These are phyloP conservation scores for Phytopythium mirpurense DNA, from an alignment of 352 stramenopile species.

Conservation along the genomic window DNA sequence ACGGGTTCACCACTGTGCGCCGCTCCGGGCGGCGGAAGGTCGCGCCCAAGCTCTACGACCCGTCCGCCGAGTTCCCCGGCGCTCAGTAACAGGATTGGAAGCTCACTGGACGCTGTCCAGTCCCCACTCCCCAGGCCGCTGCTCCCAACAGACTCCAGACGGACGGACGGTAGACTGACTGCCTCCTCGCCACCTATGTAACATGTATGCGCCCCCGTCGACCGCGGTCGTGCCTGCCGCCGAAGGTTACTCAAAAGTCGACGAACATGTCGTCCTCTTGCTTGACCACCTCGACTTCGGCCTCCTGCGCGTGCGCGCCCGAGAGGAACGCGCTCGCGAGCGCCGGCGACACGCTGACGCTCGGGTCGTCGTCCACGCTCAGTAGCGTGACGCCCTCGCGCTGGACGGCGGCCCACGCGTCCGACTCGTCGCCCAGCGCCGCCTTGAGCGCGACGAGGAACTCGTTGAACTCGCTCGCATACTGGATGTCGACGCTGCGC, in stretches of 20 bases:
- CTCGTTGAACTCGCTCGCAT: conserved; percentile 68
- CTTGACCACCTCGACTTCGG: no score
- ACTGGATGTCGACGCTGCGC: conserved; percentile 65
- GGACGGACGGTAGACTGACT: no score
- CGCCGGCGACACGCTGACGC: conserved; percentile 30
- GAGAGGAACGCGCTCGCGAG: conserved; percentile 58
- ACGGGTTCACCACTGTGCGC: conserved; percentile 72
- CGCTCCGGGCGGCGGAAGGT: conserved; percentile 62
- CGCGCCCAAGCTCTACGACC: conserved; percentile 72
- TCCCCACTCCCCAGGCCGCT: no score
- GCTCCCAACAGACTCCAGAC: no score
- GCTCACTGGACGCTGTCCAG: no score
- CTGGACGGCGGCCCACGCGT: conserved; percentile 47
- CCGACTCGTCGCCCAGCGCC: conserved; percentile 32
- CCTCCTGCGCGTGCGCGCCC: conserved; percentile 45
- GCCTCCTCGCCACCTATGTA: background rate
- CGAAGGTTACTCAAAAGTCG: conserved; percentile 81
- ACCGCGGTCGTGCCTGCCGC: no score
- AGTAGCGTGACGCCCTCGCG: conserved; percentile 56
- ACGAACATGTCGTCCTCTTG: conserved; percentile 81
- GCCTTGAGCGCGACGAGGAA: conserved; percentile 58
- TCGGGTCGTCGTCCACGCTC: conserved; percentile 52
- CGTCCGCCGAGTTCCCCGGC: conserved; percentile 66
- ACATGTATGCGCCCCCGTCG: no score
- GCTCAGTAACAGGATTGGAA: no score